A percentile compares a stretch with the other conserved stretches of the same genome.
These are phyloP conservation scores for Phyllostachys edulis DNA, from an alignment of 176 grass and related monocot genomes.

Conservation along the genomic window DNA sequence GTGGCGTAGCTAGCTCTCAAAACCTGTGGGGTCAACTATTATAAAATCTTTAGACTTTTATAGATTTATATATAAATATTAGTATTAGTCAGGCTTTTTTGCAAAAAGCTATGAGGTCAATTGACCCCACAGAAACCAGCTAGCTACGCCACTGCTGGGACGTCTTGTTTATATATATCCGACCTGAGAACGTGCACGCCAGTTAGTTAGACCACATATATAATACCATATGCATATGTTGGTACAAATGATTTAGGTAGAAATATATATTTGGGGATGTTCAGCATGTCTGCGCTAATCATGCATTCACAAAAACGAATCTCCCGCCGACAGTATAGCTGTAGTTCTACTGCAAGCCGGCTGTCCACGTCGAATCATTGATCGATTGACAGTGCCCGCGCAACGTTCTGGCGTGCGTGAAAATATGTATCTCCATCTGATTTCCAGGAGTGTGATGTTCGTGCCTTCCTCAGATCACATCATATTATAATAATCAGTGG, in stretches of 20 bases:
- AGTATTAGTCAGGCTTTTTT: no score
- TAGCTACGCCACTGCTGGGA: no score
- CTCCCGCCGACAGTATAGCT: slow-evolving; percentile 16
- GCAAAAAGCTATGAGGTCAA: no score
- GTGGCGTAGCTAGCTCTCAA: no score
- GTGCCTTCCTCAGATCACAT: background rate
- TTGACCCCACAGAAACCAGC: no score
- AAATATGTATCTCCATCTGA: background rate
- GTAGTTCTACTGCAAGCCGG: slow-evolving; percentile 11
- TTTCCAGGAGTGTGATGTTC: background rate
- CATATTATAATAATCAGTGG: no score
- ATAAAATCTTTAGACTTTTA: no score
- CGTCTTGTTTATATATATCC: background rate
- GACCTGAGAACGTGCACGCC: background rate
- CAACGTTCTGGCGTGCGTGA: slow-evolving; percentile 17
- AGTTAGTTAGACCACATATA: background rate
- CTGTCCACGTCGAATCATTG: slow-evolving; percentile 27
- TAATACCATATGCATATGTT: background rate
- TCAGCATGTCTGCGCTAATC: background rate
- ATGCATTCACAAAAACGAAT: background rate
- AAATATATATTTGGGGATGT: background rate
- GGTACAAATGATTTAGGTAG: background rate
- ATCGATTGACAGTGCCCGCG: slow-evolving; percentile 27
- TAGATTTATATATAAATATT: no score
- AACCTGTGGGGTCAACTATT: no score